Evolutionary conservation across 2,329 filamentous ascomycete species (phyloP).

Genomic region (Zasmidium angulare): DNA sequence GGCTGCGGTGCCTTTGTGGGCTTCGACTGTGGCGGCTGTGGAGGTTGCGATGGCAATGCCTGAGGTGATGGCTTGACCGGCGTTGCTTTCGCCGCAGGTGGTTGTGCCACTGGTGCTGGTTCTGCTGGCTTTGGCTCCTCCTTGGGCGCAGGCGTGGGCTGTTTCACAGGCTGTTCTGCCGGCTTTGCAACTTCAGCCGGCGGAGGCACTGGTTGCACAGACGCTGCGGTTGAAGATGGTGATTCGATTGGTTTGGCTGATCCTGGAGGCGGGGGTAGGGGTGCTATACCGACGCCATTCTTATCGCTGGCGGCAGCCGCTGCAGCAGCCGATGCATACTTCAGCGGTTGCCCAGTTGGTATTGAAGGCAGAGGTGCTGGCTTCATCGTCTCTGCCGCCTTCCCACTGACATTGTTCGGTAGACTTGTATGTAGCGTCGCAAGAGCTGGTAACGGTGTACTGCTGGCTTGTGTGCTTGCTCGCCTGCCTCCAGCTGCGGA

Average conservation of each 20-base stretch:
- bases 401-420: conserved; percentile 60
- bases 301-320: conserved; percentile 90
- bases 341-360: conserved; percentile 83
- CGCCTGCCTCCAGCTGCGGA: conserved; percentile 61
- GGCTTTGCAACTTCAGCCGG: conserved; percentile 26
- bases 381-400: conserved; percentile 73
- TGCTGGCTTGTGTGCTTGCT: conserved; percentile 89
- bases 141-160: conserved; percentile 26
- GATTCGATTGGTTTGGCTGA: conserved; percentile 57
- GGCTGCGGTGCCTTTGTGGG: conserved; percentile 27
- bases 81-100: conserved; percentile 23
- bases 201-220: conserved; percentile 34
- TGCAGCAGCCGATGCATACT: conserved; percentile 94
- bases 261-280: conserved; percentile 85
- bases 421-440: conserved; percentile 81
- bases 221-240: conserved; percentile 52
- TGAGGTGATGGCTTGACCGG: conserved; percentile 37
- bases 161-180: conserved; percentile 29
- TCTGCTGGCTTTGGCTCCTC: conserved; percentile 29
- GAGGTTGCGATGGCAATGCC: conserved; percentile 39
- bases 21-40: conserved; percentile 12
- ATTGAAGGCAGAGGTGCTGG: conserved; percentile 83
- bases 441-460: conserved; percentile 77
- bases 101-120: conserved; percentile 15
- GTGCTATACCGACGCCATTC: conserved; percentile 85